These are phyloP conservation scores for Phytophthora macrochlamydospora DNA, from an alignment of 352 stramenopile species.

Conservation along the genomic window DNA sequence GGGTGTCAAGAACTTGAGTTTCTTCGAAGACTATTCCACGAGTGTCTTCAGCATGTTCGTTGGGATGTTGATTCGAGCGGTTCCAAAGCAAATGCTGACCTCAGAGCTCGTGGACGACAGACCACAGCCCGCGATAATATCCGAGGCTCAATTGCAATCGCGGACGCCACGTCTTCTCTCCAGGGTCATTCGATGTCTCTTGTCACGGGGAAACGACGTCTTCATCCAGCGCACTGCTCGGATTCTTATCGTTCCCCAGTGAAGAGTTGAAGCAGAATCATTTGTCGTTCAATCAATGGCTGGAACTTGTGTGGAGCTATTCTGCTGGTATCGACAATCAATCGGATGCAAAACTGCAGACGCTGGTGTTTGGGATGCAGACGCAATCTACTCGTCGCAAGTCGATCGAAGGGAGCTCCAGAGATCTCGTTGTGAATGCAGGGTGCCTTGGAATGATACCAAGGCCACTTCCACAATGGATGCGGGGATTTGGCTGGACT, in stretches of 20 bases:
- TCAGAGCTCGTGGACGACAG: slow-evolving; percentile 12
- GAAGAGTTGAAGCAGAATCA: slow-evolving; percentile 14
- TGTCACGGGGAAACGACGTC: no score
- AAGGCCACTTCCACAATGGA: slow-evolving; percentile 15
- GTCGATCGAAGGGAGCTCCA: slow-evolving; percentile 15
- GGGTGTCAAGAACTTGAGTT: slow-evolving; percentile 24
- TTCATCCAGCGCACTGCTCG: slow-evolving; percentile 5
- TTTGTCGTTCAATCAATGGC: slow-evolving; percentile 33
- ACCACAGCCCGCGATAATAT: slow-evolving; percentile 18
- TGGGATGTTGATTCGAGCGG: slow-evolving; percentile 4
- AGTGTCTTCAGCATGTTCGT: slow-evolving; percentile 24
- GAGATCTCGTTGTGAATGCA: slow-evolving; percentile 1
- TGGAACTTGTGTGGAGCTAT: slow-evolving; percentile 44
- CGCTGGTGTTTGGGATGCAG: slow-evolving; percentile 18
- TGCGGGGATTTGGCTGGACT: slow-evolving; percentile 24
- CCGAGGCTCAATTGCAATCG: background rate
- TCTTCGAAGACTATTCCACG: slow-evolving; percentile 21
- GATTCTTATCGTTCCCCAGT: slow-evolving; percentile 29
- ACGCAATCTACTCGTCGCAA: slow-evolving; percentile 1
- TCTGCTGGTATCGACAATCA: slow-evolving; percentile 14
- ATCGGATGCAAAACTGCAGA: slow-evolving; percentile 25
- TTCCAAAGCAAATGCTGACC: background rate
- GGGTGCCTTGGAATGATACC: background rate
- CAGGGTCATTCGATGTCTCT: slow-evolving; percentile 2
- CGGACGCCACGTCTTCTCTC: background rate